A percentile compares a stretch with the other conserved stretches of the same genome.
Conservation (phyloP, 306 rosid species). For the Coriaria nepalensis region DNA sequence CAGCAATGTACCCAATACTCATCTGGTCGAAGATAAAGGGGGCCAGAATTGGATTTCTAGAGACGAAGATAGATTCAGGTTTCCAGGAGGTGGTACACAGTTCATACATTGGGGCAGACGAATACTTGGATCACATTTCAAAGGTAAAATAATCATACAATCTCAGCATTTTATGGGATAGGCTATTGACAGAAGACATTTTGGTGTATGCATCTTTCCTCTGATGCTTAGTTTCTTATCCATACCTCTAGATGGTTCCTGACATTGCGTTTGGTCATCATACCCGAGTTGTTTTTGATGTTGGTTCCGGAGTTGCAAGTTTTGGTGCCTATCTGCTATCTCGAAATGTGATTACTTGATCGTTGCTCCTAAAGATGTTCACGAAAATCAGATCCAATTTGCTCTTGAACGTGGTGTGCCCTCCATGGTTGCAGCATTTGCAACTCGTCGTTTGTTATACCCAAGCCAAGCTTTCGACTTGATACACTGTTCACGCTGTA, state of each 20-base stretch:
- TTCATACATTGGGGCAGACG: constrained; percentile 66
- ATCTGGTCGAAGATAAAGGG: constrained; percentile 70
- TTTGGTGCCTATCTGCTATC: constrained; percentile 76
- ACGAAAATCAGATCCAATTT: constrained; percentile 82
- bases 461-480: constrained; percentile 94
- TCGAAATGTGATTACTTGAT: constrained; percentile 62
- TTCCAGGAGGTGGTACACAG: constrained; percentile 78
- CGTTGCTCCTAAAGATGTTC: constrained; percentile 72
- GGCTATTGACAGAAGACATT: no score
- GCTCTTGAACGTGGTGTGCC: constrained; percentile 97
- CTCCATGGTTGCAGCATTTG: constrained; percentile 61
- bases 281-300: constrained; percentile 57
- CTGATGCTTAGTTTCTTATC: neutral
- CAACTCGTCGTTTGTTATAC: constrained; percentile 48
- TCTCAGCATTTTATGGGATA: neutral
- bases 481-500: constrained; percentile 82
- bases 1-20: constrained; percentile 75
- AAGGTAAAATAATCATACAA: constrained; percentile 24
- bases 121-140: constrained; percentile 64
- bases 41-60: constrained; percentile 75
- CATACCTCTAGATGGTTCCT: constrained; percentile 59
- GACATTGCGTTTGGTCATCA: constrained; percentile 61
- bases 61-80: constrained; percentile 46
- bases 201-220: no score
- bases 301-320: constrained; percentile 90